These are phyloP conservation scores for Stemphylium lycopersici DNA, from an alignment of 2,329 filamentous ascomycete genomes.

Conservation along the genomic window DNA sequence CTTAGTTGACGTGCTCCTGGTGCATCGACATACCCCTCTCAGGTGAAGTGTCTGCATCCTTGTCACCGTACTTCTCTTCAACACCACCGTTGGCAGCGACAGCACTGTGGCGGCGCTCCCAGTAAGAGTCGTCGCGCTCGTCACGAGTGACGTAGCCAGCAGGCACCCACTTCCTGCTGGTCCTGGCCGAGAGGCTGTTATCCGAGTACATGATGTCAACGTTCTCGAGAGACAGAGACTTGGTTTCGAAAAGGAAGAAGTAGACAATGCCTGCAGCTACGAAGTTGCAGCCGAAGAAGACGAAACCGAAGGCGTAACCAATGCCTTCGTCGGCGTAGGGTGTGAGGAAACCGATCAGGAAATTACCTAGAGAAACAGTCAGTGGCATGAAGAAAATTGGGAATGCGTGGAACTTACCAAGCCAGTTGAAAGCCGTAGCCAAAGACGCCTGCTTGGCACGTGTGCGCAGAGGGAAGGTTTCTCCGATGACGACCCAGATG, in stretches of 20 bases:
- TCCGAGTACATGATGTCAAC: constrained; percentile 46
- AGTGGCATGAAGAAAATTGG: constrained; percentile 12
- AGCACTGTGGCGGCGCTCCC: constrained; percentile 31
- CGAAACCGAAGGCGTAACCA: constrained; percentile 43
- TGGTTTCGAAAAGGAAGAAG: constrained; percentile 47
- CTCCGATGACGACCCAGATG: constrained; percentile 54
- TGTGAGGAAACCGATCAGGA: constrained; percentile 45
- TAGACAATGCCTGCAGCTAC: constrained; percentile 37
- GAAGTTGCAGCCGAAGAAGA: constrained; percentile 47
- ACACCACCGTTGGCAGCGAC: constrained; percentile 19
- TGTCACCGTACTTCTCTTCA: constrained; percentile 27
- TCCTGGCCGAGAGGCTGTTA: constrained; percentile 30
- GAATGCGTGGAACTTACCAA: constrained; percentile 19
- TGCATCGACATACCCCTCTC: constrained; percentile 31
- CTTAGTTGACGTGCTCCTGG: constrained; percentile 23
- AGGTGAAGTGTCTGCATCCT: constrained; percentile 26
- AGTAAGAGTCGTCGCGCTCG: constrained; percentile 37
- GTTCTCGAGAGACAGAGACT: constrained; percentile 43
- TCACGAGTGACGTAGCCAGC: constrained; percentile 39
- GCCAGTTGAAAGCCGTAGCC: constrained; percentile 43
- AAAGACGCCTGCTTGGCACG: constrained; percentile 45
- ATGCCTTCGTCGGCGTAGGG: constrained; percentile 44
- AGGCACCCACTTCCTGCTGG: constrained; percentile 45
- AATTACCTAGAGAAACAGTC: constrained; percentile 40
- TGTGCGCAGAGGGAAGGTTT: constrained; percentile 42